Conservation (phyloP, 139 green algal species). For the Chlorella sp. region DNA sequence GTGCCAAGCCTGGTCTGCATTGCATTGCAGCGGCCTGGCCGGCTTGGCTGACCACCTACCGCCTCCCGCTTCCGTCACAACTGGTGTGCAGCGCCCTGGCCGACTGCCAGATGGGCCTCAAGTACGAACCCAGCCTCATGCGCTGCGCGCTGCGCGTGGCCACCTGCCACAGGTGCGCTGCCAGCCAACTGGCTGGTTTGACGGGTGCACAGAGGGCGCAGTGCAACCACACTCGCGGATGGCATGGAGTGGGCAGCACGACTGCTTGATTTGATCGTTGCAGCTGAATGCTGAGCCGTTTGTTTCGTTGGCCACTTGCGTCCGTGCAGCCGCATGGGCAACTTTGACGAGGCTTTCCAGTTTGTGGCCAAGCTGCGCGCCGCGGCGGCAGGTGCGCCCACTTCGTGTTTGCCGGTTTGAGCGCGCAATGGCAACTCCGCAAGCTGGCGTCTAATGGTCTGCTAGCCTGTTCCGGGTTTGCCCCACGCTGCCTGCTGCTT, state of each 20-base stretch:
- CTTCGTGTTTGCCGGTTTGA: too few species aligned
- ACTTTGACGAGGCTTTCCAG: conserved; percentile 27
- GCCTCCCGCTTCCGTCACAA: too few species aligned
- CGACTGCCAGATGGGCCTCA: conserved; percentile 37
- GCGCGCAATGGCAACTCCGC: too few species aligned
- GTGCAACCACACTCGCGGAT: too few species aligned
- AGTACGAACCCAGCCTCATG: conserved; percentile 28
- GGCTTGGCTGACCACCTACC: too few species aligned
- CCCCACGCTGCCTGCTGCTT: background rate
- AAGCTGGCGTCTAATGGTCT: too few species aligned
- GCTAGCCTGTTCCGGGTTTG: too few species aligned
- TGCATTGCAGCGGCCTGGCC: too few species aligned
- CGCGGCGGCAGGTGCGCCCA: background rate
- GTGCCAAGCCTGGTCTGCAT: background rate
- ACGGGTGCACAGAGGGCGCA: background rate
- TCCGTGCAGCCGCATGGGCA: conserved; percentile 1
- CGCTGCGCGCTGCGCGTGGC: conserved; percentile 42
- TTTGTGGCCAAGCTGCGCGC: background rate
- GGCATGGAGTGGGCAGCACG: background rate
- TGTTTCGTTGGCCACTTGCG: background rate
- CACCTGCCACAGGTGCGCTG: conserved; percentile 42
- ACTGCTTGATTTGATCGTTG: background rate
- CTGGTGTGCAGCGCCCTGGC: conserved; percentile 18
- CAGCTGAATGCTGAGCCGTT: background rate
- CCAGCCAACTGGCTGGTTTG: background rate